Evolutionary conservation across 257 asterid genomes (phyloP), one percentile per base, ranked within the genome.

Genomic region (Paulownia fortunei): DNA sequence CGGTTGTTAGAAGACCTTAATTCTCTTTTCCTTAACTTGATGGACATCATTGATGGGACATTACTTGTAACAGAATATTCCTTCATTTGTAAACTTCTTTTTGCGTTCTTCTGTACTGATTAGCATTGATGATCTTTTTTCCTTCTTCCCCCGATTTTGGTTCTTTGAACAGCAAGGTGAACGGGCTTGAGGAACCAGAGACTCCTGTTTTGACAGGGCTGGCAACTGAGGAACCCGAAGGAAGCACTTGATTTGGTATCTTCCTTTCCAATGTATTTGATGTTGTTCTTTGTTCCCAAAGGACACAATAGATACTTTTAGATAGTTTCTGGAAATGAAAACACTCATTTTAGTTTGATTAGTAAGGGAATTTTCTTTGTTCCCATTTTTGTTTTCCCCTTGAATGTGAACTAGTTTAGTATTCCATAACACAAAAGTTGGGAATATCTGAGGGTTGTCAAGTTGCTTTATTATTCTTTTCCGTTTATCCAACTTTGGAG

Each of bases 221-320:
- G 62, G 55, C 68, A 54, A 56, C 55, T 6, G 92, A 83, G 21
- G 92, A 85, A 65, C 81, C 83, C 0, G 86, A 82, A 82, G 90
- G 81, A 79, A 79, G 86, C 86, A 69, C 81, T 61, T 89, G 86
- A 88, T 49, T 44, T 47, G 59, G 42, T 65, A 30, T 66, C 83
- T 27, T 44, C 61, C 2, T 34, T 36, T 68, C 8, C 61, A 18
- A 69, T 85, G 83, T 79, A 76, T 5, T 72, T 79, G 69, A 64
- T 66, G 55, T n/a, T 51, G 82, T 55, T 80, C 39, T 15, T 51
- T 79, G 46, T 65, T 37, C 26, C 18, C 69, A 44, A 41, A 71
- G 71, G 67, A 54, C 42, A 13, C 12, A 9, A 71, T 68, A 32
- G 80, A 62, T 52, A 56, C 66, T 41, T 44, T 65, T 72, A 69